These are phyloP conservation scores for Claviceps pusilla DNA, from an alignment of 2,329 filamentous ascomycete species.

Conservation along the genomic window DNA sequence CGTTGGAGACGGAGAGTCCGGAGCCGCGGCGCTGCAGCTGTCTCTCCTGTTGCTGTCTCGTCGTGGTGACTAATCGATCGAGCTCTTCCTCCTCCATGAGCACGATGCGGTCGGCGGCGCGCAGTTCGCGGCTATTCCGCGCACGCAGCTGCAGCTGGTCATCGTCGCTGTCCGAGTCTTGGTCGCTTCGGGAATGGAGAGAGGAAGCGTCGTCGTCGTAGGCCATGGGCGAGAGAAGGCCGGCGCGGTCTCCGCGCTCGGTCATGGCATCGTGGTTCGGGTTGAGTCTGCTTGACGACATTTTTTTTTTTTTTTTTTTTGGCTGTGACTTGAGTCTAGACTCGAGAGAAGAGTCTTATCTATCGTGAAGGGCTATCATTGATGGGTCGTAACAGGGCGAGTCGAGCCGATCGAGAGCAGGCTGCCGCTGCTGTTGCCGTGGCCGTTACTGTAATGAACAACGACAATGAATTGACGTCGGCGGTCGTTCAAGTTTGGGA, in stretches of 20 bases:
- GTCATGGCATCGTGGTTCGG: slow-evolving; percentile 9
- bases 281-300: slow-evolving; percentile 11
- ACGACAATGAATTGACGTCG: neutral
- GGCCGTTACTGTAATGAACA: neutral
- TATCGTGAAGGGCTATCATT: neutral
- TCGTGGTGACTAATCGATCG: slow-evolving; percentile 42
- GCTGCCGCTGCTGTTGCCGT: too few relatives aligned
- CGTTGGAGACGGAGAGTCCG: slow-evolving; percentile 34
- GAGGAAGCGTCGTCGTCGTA: slow-evolving; percentile 59
- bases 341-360: neutral
- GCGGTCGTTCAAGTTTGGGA: too few relatives aligned
- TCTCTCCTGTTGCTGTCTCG: slow-evolving; percentile 31
- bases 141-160: slow-evolving; percentile 51
- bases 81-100: slow-evolving; percentile 63
- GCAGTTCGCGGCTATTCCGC: slow-evolving; percentile 54
- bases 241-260: slow-evolving; percentile 16
- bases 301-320: too few relatives aligned
- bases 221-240: slow-evolving; percentile 45
- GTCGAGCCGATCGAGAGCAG: neutral
- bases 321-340: neutral
- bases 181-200: slow-evolving; percentile 51
- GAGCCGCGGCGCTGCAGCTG: slow-evolving; percentile 32
- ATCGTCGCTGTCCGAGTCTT: slow-evolving; percentile 64
- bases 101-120: slow-evolving; percentile 53
- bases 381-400: neutral